A percentile compares a stretch with the other conserved stretches of the same genome.
These are phyloP conservation scores for Ochetophila trinervis DNA, from an alignment of 306 rosid genomes.

Conservation along the genomic window DNA sequence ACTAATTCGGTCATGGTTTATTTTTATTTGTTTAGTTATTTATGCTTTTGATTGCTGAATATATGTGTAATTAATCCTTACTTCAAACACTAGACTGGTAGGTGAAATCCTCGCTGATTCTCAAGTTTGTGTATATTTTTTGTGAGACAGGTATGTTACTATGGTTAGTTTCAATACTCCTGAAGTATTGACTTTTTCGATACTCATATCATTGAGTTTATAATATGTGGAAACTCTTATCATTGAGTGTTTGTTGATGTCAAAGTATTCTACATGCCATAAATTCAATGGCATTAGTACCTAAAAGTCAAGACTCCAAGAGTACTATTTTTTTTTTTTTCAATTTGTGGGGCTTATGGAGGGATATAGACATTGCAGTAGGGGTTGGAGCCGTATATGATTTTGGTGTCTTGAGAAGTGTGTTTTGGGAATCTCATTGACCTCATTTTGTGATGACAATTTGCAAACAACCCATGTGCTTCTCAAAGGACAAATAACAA, in stretches of 20 bases:
- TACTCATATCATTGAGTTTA: too few species aligned
- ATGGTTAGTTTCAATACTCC: conserved; percentile 14
- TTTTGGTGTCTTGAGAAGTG: conserved; percentile 36
- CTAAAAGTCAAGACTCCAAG: too few species aligned
- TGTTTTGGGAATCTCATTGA: conserved; percentile 52
- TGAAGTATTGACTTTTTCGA: too few species aligned
- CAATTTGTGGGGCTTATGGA: conserved; percentile 8
- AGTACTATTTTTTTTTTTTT: too few species aligned
- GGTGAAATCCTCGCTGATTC: not conserved
- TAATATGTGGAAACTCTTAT: too few species aligned
- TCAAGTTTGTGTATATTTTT: not conserved
- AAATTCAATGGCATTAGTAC: too few species aligned
- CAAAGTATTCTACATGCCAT: too few species aligned
- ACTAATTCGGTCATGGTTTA: too few species aligned
- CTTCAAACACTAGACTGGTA: not conserved
- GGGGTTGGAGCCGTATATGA: conserved; percentile 29
- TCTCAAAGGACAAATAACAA: conserved; percentile 33
- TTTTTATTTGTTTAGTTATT: too few species aligned
- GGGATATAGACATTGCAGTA: conserved; percentile 21
- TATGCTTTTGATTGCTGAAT: too few species aligned
- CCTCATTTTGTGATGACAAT: conserved; percentile 24
- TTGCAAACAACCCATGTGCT: conserved; percentile 46
- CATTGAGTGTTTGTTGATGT: too few species aligned
- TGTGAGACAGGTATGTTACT: not conserved
- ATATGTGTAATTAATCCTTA: too few species aligned